Evolutionary conservation across 306 rosid genomes (phyloP).

Genomic region (Quercus alba): DNA sequence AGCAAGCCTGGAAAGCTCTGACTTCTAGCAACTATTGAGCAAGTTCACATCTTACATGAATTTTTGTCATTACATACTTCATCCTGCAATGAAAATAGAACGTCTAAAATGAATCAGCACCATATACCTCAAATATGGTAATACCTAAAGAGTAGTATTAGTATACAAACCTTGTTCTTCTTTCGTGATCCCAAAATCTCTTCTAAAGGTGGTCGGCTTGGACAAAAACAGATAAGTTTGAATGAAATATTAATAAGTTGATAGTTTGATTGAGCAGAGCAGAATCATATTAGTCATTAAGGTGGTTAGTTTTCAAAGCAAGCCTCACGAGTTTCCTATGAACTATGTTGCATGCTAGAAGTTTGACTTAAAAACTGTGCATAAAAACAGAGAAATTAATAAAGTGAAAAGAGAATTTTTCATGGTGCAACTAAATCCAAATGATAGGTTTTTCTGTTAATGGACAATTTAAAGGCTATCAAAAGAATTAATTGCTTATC

Average conservation of each 20-base stretch:
- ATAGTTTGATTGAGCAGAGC: not conserved
- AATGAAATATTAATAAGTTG: not conserved
- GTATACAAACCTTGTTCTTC: slow-evolving; percentile 54
- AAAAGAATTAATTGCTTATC: no score
- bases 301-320: no score
- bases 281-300: no score
- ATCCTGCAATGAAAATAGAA: slow-evolving; percentile 39
- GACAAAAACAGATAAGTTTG: slow-evolving; percentile 16
- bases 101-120: slow-evolving; percentile 1
- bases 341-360: no score
- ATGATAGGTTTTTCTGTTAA: no score
- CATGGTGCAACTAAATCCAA: no score
- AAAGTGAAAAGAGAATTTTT: no score
- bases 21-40: not conserved
- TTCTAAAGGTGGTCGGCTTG: slow-evolving; percentile 81
- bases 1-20: not conserved
- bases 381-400: no score
- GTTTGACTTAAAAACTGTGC: no score
- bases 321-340: no score
- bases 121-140: not conserved
- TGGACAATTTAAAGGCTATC: no score
- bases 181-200: slow-evolving; percentile 63
- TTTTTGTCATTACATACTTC: slow-evolving; percentile 62
- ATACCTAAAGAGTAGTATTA: not conserved
- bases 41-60: slow-evolving; percentile 59